These are phyloP conservation scores for Sphaerostilbella broomeana DNA, from an alignment of 2,329 filamentous ascomycete genomes.

Conservation along the genomic window DNA sequence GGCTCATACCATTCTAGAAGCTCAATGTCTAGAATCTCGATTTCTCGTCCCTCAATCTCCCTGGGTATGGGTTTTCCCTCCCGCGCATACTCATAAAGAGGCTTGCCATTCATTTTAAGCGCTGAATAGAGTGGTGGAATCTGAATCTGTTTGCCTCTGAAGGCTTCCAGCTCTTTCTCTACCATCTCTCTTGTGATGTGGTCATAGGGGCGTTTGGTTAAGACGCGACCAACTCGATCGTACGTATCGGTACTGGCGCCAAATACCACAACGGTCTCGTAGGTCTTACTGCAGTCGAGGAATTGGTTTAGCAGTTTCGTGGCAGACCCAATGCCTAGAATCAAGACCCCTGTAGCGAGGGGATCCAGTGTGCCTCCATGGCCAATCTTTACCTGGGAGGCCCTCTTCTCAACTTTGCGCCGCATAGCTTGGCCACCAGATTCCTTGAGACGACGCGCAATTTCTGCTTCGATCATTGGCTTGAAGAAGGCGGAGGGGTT, in stretches of 20 bases:
- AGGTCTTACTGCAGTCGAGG: constrained; percentile 83
- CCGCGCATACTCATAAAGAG: constrained; percentile 90
- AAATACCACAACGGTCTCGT: constrained; percentile 84
- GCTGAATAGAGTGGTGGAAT: constrained; percentile 90
- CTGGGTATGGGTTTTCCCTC: constrained; percentile 80
- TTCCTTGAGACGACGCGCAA: constrained; percentile 48
- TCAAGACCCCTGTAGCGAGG: constrained; percentile 85
- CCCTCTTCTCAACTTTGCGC: constrained; percentile 49
- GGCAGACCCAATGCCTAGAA: constrained; percentile 78
- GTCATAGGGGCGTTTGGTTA: constrained; percentile 66
- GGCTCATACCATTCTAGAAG: constrained; percentile 79
- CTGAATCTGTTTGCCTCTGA: constrained; percentile 80
- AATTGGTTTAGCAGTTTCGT: constrained; percentile 79
- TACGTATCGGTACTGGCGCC: constrained; percentile 91
- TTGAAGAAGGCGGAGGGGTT: constrained; percentile 73
- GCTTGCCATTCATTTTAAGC: constrained; percentile 87
- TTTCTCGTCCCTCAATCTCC: constrained; percentile 73
- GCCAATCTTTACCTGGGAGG: constrained; percentile 79
- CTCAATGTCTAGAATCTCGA: constrained; percentile 72
- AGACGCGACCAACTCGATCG: constrained; percentile 76
- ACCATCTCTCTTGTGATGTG: constrained; percentile 76
- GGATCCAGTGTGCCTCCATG: constrained; percentile 95
- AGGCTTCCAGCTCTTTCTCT: constrained; percentile 66
- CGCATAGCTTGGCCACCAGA: constrained; percentile 53
- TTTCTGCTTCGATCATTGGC: constrained; percentile 65